Base-by-base conservation (phyloP, 768 basidiomycete species). In the Pholiota conissans region DNA sequence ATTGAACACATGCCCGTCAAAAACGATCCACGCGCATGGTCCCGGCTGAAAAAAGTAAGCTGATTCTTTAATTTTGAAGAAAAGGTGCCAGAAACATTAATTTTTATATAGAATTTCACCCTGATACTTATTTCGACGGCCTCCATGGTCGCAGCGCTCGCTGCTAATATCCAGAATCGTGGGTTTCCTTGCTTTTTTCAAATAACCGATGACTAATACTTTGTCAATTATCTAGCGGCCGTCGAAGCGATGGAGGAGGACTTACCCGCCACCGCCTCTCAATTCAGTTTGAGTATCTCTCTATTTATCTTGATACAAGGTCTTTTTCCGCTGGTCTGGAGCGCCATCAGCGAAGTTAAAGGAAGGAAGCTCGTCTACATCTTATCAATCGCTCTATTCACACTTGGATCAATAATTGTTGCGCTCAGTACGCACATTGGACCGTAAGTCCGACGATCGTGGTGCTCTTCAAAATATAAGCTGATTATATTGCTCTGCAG, bases 231-330 rank as follows among this genome's bases (percentile, higher is more conserved):
- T 22, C 26, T 56, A 91, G 89, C 90, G 40, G 82, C 85, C 9
- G 86, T 89, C 30, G 69, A 79, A 26, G 69, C 83, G 54, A 85
- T 91, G 72, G 77, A 86, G 61, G 61, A 61, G 2, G 77, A 88
- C 18, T 75, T 93, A 34, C 79, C 81, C 42, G 85, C 90, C 1
- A 82, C 82, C 0, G 74, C 77, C 49, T 69, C 77, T 10, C 79
- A 89, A 60, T 85, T 93, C 56, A 86, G 89, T 59, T 76, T 84
- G 69, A 82, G 82, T 57, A 73, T 92, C 13, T 86, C 89, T 0
- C 59, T 87, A n/a, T 93, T 90, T 69, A 89, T 91, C 57, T 71
- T 86, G 2, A 63, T 90, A 10, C 91, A 93, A 68, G 91, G 91
- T 2, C 68, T 73, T 10, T 70, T 85, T 52, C 91, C 91, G 0